A percentile compares a stretch with the other conserved stretches of the same genome.
Evolutionary conservation across 1,284 basidiomycete species (phyloP).

Genomic region (Naganishia albida): DNA sequence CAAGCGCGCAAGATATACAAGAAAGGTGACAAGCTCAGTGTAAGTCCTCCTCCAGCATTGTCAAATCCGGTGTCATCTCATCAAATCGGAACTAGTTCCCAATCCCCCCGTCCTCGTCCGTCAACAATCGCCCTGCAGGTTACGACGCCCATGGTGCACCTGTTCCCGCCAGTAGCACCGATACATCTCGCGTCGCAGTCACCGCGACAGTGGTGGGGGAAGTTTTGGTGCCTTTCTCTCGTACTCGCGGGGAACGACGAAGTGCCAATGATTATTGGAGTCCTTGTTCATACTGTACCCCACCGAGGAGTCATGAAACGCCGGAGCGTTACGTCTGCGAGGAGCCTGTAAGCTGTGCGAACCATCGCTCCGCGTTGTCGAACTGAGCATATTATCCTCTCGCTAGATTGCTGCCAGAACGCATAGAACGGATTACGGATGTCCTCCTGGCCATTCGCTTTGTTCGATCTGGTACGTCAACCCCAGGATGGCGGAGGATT

Average conservation of each 20-base stretch:
- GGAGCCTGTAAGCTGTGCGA: constrained; percentile 20
- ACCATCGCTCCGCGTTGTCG: no score
- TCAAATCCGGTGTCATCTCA: neutral
- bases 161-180: neutral
- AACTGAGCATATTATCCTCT: no score
- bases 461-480: constrained; percentile 26
- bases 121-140: neutral
- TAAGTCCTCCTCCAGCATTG: neutral
- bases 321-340: constrained; percentile 28
- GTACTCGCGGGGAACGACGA: neutral
- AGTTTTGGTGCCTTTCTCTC: constrained; percentile 9
- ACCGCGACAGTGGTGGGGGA: constrained; percentile 7
- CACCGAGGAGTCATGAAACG: constrained; percentile 16
- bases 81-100: constrained; percentile 3
- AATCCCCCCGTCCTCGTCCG: neutral
- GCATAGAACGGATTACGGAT: constrained; percentile 12
- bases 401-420: constrained; percentile 8
- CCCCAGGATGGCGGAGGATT: neutral
- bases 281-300: constrained; percentile 25
- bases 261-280: constrained; percentile 20
- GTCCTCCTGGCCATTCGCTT: constrained; percentile 26
- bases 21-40: constrained; percentile 28
- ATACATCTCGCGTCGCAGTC: neutral
- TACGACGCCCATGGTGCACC: neutral
- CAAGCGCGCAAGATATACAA: constrained; percentile 26